Conservation (phyloP, 78 protist species). For the Salpingoeca rosetta region DNA sequence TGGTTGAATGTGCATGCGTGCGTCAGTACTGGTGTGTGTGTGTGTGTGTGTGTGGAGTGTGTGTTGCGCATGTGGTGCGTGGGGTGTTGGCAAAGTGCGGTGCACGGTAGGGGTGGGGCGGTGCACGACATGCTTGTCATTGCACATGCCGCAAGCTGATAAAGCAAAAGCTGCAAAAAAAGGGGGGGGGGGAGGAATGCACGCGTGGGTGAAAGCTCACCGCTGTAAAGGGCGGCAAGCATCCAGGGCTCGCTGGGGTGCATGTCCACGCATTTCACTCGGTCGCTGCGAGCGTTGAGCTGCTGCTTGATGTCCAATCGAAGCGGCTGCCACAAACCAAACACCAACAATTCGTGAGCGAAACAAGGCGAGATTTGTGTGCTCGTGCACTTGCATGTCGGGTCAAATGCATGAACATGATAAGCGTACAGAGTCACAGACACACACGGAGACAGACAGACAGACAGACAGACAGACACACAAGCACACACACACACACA, state of each 20-base stretch:
- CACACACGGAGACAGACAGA: not conserved
- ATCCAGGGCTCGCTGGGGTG: slow-evolving; percentile 97
- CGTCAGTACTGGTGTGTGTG: too few relatives aligned
- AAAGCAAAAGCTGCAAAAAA: too few relatives aligned
- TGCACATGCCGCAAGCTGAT: too few relatives aligned
- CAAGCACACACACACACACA: not conserved
- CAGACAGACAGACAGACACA: not conserved
- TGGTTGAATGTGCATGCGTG: too few relatives aligned
- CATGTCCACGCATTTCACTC: slow-evolving; percentile 94
- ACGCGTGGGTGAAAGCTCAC: slow-evolving; percentile 43
- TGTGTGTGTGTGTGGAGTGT: too few relatives aligned
- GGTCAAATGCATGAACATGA: not conserved
- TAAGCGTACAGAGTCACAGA: not conserved
- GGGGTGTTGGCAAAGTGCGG: too few relatives aligned
- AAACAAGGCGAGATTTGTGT: not conserved
- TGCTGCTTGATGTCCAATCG: slow-evolving; percentile 39
- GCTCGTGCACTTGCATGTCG: not conserved
- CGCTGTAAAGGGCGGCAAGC: slow-evolving; percentile 81
- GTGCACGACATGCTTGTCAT: too few relatives aligned
- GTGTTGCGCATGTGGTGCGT: too few relatives aligned
- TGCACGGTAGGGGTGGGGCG: too few relatives aligned
- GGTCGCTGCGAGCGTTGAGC: slow-evolving; percentile 84
- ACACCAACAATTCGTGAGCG: not conserved
- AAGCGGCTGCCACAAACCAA: not conserved
- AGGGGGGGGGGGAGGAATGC: too few relatives aligned